These are phyloP conservation scores for Neonectria magnoliae DNA, from an alignment of 2,329 filamentous ascomycete genomes.

Conservation along the genomic window DNA sequence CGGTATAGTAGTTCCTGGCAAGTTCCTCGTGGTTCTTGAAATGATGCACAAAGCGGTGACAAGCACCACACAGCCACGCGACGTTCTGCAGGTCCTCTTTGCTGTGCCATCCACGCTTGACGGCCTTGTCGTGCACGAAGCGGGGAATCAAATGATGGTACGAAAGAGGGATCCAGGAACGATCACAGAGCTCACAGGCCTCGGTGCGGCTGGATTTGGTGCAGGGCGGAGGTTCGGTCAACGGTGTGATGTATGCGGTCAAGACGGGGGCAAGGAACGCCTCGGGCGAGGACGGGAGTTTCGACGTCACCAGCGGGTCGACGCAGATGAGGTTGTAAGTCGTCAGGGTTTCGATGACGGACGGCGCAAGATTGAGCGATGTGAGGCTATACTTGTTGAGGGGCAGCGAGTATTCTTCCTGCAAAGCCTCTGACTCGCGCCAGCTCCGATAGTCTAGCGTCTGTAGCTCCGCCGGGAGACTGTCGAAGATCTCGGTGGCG, in stretches of 20 bases:
- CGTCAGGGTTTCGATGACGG: constrained; percentile 72
- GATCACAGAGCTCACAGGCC: constrained; percentile 79
- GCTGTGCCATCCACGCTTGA: constrained; percentile 82
- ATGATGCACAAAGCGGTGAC: constrained; percentile 83
- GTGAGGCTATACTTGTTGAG: constrained; percentile 64
- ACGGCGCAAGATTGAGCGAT: constrained; percentile 61
- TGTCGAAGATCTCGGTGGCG: constrained; percentile 73
- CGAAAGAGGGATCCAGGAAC: constrained; percentile 78
- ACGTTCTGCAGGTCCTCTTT: constrained; percentile 81
- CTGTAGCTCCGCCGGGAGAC: constrained; percentile 69
- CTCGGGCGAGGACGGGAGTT: constrained; percentile 52
- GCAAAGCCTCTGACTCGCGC: constrained; percentile 53
- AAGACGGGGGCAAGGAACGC: constrained; percentile 72
- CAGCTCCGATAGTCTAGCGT: constrained; percentile 69
- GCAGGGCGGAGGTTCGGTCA: constrained; percentile 70
- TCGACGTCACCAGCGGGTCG: constrained; percentile 45
- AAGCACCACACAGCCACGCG: constrained; percentile 86
- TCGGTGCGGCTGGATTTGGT: constrained; percentile 65
- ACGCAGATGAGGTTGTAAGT: constrained; percentile 72
- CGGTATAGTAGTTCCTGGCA: constrained; percentile 76
- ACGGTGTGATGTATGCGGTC: constrained; percentile 67
- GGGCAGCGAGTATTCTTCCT: constrained; percentile 66
- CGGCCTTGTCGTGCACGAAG: constrained; percentile 77
- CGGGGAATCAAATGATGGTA: constrained; percentile 91
- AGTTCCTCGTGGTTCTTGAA: constrained; percentile 81